Evolutionary conservation across 2,329 filamentous ascomycete species (phyloP), one percentile per base, ranked within the genome.

Genomic region (Ophiocordyceps australis): DNA sequence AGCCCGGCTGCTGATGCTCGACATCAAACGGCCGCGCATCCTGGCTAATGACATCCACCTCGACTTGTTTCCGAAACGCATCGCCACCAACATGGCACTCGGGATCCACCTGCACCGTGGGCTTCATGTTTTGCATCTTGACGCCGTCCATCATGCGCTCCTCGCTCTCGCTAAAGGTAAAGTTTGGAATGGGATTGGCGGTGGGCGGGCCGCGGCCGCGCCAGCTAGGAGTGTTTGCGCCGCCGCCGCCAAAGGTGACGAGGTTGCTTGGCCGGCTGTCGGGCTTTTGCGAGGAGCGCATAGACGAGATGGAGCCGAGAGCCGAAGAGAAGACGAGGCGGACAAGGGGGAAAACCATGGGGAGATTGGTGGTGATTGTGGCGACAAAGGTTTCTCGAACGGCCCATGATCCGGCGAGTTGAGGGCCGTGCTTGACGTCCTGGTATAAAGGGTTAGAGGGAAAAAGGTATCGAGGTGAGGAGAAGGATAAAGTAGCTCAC

Each of bases 311-410:
- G 23, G 41, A 33, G 9, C 33, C 35, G 9, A 42, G 27, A 4
- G 42, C 29, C 10, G 39, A 38, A 6, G 28, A 32, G 3, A 37
- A 25, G 46, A 51, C 54, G 23, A 32, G 36, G 33, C 53, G 52
- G 27, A 62, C 29, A 2, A 61, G 41, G 7, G 59, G 54, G 40
- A 59, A 59, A 27, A 60, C 43, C 43, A 57, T 50, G 4, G 50
- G 53, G 3, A 56, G 39, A 35, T 57, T 57, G 7, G 53, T 57
- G 1, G 50, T 55, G 23, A 55, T 39, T 19, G 55, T 43, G 4
- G 55, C 54, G 14, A 56, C 49, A 24, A 59, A 59, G 5, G 52
- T 51, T 24, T 59, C 55, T 8, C 54, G 47, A 6, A 51, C 45
- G 5, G 48, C 53, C 54, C 53, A 59, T 3, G 46, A 47, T 4